phyloP scores from a whole-genome alignment of 139 green algal genomes.

The Pleodorina starrii region DNA sequence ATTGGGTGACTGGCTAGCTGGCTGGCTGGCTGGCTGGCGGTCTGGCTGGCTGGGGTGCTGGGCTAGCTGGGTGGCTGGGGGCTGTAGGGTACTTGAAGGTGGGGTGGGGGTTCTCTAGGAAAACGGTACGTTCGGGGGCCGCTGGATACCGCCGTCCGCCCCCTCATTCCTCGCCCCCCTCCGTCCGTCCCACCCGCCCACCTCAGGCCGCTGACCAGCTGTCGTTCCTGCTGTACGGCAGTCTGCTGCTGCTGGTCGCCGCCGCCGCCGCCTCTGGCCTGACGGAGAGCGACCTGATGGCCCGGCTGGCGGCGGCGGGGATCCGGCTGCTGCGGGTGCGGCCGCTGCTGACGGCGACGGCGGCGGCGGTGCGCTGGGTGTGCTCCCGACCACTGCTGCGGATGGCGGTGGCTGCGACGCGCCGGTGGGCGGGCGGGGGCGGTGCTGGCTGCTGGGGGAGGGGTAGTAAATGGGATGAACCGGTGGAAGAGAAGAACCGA shows the following conservation, averaged over 20 bases:
- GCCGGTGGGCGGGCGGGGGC: background rate
- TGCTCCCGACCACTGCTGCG: background rate
- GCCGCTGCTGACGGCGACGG: background rate
- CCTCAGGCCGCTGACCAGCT: slow-evolving; percentile 16
- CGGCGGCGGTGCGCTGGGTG: background rate
- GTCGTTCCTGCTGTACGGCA: slow-evolving; percentile 21
- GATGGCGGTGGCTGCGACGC: background rate
- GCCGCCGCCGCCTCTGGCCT: background rate
- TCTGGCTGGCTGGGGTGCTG: no score
- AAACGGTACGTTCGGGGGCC: no score
- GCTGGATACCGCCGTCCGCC: background rate
- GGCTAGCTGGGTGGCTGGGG: no score
- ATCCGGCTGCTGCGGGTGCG: background rate
- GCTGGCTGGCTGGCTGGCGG: no score
- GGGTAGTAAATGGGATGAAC: no score
- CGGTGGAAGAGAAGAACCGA: no score
- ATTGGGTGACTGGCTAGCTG: no score
- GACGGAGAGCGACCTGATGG: background rate
- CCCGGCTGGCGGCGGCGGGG: background rate
- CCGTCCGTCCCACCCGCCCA: background rate
- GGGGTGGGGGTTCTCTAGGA: no score
- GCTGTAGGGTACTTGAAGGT: no score
- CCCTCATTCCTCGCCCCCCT: background rate
- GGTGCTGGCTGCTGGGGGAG: no score
- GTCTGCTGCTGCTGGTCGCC: slow-evolving; percentile 1